Conservation (phyloP, 2,329 filamentous ascomycete genomes). For the Fusarium sp. region DNA sequence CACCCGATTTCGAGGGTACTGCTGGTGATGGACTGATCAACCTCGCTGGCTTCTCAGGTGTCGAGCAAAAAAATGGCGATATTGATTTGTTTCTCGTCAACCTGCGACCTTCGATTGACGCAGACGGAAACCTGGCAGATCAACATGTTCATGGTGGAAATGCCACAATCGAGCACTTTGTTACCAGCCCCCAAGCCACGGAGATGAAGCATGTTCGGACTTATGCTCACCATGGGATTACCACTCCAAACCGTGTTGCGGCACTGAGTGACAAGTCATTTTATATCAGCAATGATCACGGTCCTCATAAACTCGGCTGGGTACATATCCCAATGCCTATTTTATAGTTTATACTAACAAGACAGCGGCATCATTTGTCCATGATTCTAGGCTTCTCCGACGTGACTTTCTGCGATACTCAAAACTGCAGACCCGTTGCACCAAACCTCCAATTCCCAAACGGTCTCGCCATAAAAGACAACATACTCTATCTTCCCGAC, state of each 20-base stretch:
- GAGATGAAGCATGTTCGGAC: conserved; percentile 36
- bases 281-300: conserved; percentile 39
- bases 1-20: conserved; percentile 44
- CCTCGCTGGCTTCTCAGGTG: conserved; percentile 46
- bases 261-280: conserved; percentile 6
- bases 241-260: conserved; percentile 38
- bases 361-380: conserved; percentile 24
- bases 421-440: conserved; percentile 33
- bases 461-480: conserved; percentile 43
- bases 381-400: conserved; percentile 43
- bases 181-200: background rate
- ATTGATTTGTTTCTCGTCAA: conserved; percentile 35
- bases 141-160: conserved; percentile 28
- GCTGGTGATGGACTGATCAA: conserved; percentile 46
- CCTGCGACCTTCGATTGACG: conserved; percentile 23
- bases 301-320: conserved; percentile 22
- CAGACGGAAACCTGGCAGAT: conserved; percentile 7
- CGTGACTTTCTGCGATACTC: conserved; percentile 42
- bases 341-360: background rate
- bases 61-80: conserved; percentile 35
- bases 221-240: conserved; percentile 19
- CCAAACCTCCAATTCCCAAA: conserved; percentile 46
- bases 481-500: conserved; percentile 48
- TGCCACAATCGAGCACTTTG: conserved; percentile 32
- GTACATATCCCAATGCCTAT: background rate